Conservation (phyloP, 805 yeast genomes). For the Nakazawaea holstii region DNA sequence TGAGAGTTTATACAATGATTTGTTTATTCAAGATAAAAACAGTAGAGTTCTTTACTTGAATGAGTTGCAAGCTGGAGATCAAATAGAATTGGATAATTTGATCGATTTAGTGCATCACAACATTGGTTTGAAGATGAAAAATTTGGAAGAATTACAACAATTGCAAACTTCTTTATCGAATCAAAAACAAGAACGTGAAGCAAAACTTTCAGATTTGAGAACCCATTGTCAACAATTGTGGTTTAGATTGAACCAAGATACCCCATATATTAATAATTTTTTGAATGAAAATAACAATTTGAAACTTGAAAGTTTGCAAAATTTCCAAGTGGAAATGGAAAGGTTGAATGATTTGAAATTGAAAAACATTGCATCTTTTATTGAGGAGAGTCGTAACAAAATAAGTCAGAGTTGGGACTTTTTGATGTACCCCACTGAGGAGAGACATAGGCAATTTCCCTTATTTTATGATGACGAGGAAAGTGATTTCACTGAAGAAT, state of each 20-base stretch:
- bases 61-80: constrained; percentile 7
- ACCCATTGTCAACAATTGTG: constrained; percentile 34
- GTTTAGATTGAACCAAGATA: constrained; percentile 35
- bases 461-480: constrained; percentile 31
- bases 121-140: constrained; percentile 18
- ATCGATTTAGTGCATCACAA: constrained; percentile 16
- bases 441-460: constrained; percentile 42
- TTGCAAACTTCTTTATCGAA: constrained; percentile 18
- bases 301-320: constrained; percentile 39
- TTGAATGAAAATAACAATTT: constrained; percentile 40
- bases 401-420: constrained; percentile 59
- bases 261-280: constrained; percentile 30
- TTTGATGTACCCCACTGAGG: constrained; percentile 51
- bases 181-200: constrained; percentile 31
- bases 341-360: constrained; percentile 57
- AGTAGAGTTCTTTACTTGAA: constrained; percentile 6
- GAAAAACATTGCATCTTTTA: constrained; percentile 61
- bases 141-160: constrained; percentile 13
- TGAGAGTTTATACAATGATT: not conserved
- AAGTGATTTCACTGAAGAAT: constrained; percentile 43
- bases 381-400: constrained; percentile 52
- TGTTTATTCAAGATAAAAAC: constrained; percentile 11
- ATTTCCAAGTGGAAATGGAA: constrained; percentile 49
- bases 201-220: constrained; percentile 27
- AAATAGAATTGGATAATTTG: constrained; percentile 10